phyloP scores from a whole-genome alignment of 2,329 filamentous ascomycete genomes.

The Trichoderma semiorbis region DNA sequence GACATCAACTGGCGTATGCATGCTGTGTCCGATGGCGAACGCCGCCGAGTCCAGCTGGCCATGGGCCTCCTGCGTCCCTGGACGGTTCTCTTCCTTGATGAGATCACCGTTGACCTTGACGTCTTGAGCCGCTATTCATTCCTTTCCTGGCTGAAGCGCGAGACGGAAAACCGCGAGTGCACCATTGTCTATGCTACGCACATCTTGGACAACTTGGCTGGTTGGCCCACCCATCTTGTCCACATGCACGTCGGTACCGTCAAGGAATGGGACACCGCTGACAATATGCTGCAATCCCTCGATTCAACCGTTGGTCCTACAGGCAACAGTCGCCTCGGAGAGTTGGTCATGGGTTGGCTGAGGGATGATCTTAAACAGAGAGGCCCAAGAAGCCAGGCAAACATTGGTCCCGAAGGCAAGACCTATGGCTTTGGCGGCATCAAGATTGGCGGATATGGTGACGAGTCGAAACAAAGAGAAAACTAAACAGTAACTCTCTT shows the following conservation, averaged over 20 bases:
- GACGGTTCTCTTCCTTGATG: slow-evolving; percentile 86
- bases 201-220: slow-evolving; percentile 89
- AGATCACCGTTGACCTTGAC: slow-evolving; percentile 96
- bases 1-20: slow-evolving; percentile 94
- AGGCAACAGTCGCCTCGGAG: slow-evolving; percentile 81
- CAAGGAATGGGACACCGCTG: slow-evolving; percentile 78
- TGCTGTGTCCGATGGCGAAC: slow-evolving; percentile 88
- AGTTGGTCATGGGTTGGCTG: slow-evolving; percentile 86
- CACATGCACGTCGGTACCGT: slow-evolving; percentile 91
- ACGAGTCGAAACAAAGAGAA: slow-evolving; percentile 45
- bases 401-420: slow-evolving; percentile 58
- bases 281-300: slow-evolving; percentile 60
- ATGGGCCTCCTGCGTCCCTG: slow-evolving; percentile 94
- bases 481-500: slow-evolving; percentile 20
- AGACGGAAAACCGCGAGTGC: slow-evolving; percentile 78
- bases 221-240: slow-evolving; percentile 92
- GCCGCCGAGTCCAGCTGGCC: slow-evolving; percentile 85
- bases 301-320: slow-evolving; percentile 34
- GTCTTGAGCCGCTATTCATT: slow-evolving; percentile 82
- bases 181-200: slow-evolving; percentile 98
- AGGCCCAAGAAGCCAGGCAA: slow-evolving; percentile 66
- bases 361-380: slow-evolving; percentile 73
- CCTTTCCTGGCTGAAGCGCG: slow-evolving; percentile 76
- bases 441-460: slow-evolving; percentile 54
- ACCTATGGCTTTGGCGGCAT: slow-evolving; percentile 54